Base-by-base conservation (phyloP, 495 filamentous ascomycete genomes). In the Immersiella caudata region DNA sequence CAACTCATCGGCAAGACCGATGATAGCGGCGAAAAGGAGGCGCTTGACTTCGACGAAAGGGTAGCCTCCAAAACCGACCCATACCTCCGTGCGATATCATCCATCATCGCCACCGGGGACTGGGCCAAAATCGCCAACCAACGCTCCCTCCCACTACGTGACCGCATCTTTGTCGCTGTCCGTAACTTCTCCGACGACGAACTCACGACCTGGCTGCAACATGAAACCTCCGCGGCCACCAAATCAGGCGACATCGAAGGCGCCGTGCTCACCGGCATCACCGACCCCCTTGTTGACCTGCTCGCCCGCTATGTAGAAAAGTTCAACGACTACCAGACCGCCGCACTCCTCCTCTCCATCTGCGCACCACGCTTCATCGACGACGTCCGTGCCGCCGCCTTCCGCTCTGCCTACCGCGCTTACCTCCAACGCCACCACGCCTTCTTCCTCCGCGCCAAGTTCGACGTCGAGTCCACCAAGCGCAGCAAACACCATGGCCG, bases 61-160 rank as follows among this genome's bases (percentile, higher is more conserved):
- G 76, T 82, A 12, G 81, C 80, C 26, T 83, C 80, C 35, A 81
- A 80, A 61, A 82, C 81, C 0, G 95, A 99, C 70, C 92, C 93
- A 0, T 97, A 97, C 73, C 86, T 95, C 11, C 88, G 93, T 60
- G 93, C 94, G 0, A 90, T 99, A 62, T 90, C 97, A n/a, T 89
- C 92, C n/a, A 88, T 93, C 61, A 93, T 97, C 60, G 89, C 91
- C 59, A 93, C 90, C 24, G 93, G 93, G 8, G 87, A 96, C 74
- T 98, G 95, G 95, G 81, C 86, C 27, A 86, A 87, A 12, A 92
- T 98, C 22, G 86, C 92, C 64, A 85, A 91, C 60, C 93, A 97
- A 74, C 82, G 83, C 4, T 92, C 93, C 33, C 84, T 99, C 0
- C 93, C 95, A 0, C 84, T 98, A 16, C 86, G 87, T 51, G 92